Conservation (phyloP, 257 asterid genomes). For the Solanum bulbocastanum region DNA sequence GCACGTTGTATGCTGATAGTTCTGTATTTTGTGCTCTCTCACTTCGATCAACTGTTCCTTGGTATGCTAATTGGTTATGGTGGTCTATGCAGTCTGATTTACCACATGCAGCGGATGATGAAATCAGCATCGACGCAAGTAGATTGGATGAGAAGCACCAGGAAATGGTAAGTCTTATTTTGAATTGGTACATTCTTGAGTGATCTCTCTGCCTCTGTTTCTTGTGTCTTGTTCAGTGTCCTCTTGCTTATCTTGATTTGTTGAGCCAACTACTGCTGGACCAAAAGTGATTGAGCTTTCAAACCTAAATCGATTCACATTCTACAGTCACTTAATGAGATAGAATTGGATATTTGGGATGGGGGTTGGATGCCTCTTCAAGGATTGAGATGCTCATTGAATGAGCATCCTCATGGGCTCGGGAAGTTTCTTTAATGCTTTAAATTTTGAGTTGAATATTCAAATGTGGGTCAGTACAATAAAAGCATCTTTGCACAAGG, state of each 20-base stretch:
- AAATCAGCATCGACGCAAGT: slow-evolving; percentile 37
- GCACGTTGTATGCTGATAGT: slow-evolving; percentile 3
- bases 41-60: neutral
- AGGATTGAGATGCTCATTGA: neutral
- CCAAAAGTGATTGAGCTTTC: neutral
- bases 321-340: neutral
- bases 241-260: neutral
- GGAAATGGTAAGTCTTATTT: slow-evolving; percentile 48
- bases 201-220: neutral
- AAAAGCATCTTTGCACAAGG: neutral
- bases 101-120: slow-evolving; percentile 54
- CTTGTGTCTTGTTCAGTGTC: neutral
- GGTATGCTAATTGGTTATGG: neutral
- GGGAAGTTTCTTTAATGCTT: neutral
- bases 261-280: neutral
- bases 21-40: slow-evolving; percentile 5
- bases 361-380: neutral
- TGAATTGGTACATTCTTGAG: neutral
- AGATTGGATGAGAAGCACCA: slow-evolving; percentile 50
- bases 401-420: neutral
- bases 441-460: neutral
- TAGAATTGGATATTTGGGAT: neutral
- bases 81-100: slow-evolving; percentile 34
- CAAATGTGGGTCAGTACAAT: neutral
- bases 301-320: neutral